Base-by-base conservation (phyloP, 352 stramenopile species). In the Salisapilia sapeloensis region DNA sequence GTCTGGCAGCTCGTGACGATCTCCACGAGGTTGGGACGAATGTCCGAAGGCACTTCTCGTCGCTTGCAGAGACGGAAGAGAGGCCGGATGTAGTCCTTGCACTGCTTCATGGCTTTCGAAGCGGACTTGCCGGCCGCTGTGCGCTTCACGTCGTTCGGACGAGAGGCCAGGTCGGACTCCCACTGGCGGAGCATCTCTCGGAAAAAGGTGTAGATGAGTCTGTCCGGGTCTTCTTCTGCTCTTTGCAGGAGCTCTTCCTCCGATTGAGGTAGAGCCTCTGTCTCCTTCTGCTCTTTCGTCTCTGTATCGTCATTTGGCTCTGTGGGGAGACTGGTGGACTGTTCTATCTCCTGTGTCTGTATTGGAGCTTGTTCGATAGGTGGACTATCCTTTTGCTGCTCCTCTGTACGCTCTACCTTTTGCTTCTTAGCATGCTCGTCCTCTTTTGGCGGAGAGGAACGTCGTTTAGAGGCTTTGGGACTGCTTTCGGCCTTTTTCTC, bases 41-140 rank as follows among this genome's bases (percentile, higher is more conserved):
- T 92, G 40, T 91, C 82, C 1, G 59, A 28, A 9, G 92, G 81
- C 14, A 98, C 60, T 24, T 80, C 46, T 23, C 89, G 64, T 31
- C 72, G 59, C 65, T 98, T 98, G 54, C 82, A 96, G 20, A 97
- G 54, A 58, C 97, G 96, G 48, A 98, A 97, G 16, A 99, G 56
- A 14, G 93, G 93, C 0, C 89, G 80, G 46, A 99, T 98, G 59
- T 98, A 98, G 57, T 98, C 92, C 44, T 97, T 97, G 61, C 89
- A 97, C 69, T 98, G 92, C 57, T 98, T 97, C 52, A 96, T 84
- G 6, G 93, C 98, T 66, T 96, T 96, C 27, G 81, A 95, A 28
- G 96, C 92, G 29, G 96, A 93, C 44, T 90, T 90, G 30, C 91
- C 91, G 33, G 92, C 74, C 8, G 81, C 71, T 20, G 86, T 89